Percentiles rank a stretch among this genome's conserved stretches.
Conservation (phyloP, 371 early-diverging fungal genomes). For the Mucor piriformis region DNA sequence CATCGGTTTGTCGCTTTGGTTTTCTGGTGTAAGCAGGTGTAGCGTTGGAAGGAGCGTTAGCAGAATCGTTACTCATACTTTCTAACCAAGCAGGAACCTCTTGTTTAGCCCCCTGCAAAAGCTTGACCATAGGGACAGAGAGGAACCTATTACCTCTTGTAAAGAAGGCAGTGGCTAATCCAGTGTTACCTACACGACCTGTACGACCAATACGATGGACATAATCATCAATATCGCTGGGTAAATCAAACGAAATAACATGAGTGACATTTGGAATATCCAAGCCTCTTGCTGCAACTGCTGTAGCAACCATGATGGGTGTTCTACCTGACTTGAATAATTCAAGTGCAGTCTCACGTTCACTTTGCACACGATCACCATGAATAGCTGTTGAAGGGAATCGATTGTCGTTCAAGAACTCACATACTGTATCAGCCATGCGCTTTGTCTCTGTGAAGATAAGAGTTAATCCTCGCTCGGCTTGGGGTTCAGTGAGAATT, state of each 20-base stretch:
- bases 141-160: constrained; percentile 86
- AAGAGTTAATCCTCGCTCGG: constrained; percentile 76
- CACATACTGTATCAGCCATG: constrained; percentile 93
- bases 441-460: constrained; percentile 99
- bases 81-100: constrained; percentile 70
- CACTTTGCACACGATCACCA: constrained; percentile 95
- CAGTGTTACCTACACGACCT: constrained; percentile 96
- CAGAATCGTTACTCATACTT: constrained; percentile 15
- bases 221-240: constrained; percentile 91
- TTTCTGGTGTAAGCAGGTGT: not conserved
- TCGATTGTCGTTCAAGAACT: constrained; percentile 63
- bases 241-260: constrained; percentile 94
- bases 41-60: constrained; percentile 4
- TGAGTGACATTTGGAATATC: constrained; percentile 91
- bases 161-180: constrained; percentile 95
- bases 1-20: constrained; percentile 11
- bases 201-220: constrained; percentile 94
- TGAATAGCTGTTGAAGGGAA: constrained; percentile 94
- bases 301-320: constrained; percentile 98
- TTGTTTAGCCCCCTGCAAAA: constrained; percentile 69
- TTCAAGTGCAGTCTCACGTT: constrained; percentile 92
- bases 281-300: constrained; percentile 98
- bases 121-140: constrained; percentile 72
- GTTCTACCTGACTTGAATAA: constrained; percentile 88
- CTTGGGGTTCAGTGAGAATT: constrained; percentile 63